Evolutionary conservation across 768 basidiomycete species (phyloP).

Genomic region (Tylopilus sp.): DNA sequence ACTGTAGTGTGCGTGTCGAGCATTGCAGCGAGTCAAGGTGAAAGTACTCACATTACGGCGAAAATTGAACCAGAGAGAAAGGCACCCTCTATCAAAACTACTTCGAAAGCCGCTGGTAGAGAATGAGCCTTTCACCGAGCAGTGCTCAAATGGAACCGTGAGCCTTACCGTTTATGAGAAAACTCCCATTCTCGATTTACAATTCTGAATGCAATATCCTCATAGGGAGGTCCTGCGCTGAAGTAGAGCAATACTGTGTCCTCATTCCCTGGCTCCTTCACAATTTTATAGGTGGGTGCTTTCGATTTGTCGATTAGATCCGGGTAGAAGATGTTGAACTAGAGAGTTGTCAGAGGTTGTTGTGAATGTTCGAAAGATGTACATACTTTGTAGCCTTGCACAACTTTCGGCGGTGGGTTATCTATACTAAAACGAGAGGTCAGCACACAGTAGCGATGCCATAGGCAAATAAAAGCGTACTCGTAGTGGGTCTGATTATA

Average conservation of each 20-base stretch:
- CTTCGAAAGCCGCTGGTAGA: conserved; percentile 82
- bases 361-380: background rate
- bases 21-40: conserved; percentile 10
- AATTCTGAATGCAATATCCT: conserved; percentile 97
- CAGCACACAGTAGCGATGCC: conserved; percentile 2
- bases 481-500: conserved; percentile 99
- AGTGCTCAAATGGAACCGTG: conserved; percentile 7
- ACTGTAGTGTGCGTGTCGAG: conserved; percentile 43
- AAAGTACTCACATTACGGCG: conserved; percentile 72
- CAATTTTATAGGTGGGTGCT: conserved; percentile 94
- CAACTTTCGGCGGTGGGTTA: conserved; percentile 98
- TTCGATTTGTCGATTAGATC: conserved; percentile 98
- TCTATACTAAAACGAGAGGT: conserved; percentile 63
- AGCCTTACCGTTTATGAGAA: conserved; percentile 83
- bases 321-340: conserved; percentile 98
- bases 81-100: conserved; percentile 94
- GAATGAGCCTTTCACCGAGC: conserved; percentile 11
- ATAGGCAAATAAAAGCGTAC: conserved; percentile 37
- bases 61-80: conserved; percentile 97
- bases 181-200: conserved; percentile 99
- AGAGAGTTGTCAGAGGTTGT: conserved; percentile 11
- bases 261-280: conserved; percentile 91
- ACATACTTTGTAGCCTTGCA: conserved; percentile 92
- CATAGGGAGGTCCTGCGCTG: conserved; percentile 95
- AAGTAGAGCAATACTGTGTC: conserved; percentile 94